These are phyloP conservation scores for Termitomyces sp. DNA, from an alignment of 768 basidiomycete species.

Conservation along the genomic window DNA sequence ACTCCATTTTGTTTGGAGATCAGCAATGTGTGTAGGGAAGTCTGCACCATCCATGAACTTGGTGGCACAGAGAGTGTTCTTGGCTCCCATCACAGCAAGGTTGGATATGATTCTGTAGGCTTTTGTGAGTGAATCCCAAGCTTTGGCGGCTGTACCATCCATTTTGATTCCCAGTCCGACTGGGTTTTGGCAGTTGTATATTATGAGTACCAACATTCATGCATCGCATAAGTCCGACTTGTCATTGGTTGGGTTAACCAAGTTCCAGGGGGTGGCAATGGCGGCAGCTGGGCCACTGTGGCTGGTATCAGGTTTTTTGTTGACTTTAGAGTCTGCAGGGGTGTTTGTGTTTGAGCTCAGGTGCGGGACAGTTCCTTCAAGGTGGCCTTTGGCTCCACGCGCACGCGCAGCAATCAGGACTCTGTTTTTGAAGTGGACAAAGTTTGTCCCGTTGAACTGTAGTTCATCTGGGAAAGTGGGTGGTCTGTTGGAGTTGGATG, in stretches of 20 bases:
- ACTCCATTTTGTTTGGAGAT: constrained; percentile 11
- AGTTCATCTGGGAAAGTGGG: too few relatives aligned
- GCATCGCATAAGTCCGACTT: constrained; percentile 20
- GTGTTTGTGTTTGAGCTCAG: too few relatives aligned
- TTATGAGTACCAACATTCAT: constrained; percentile 12
- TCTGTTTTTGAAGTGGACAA: too few relatives aligned
- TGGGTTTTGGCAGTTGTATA: constrained; percentile 21
- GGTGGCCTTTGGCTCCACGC: too few relatives aligned
- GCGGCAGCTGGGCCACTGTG: too few relatives aligned
- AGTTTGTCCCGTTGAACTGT: too few relatives aligned
- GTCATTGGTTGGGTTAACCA: constrained; percentile 8
- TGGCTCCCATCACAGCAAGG: constrained; percentile 8
- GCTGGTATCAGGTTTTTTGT: too few relatives aligned
- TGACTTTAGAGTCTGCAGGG: too few relatives aligned
- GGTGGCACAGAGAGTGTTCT: constrained; percentile 5
- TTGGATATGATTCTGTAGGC: not conserved
- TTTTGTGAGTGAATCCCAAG: constrained; percentile 5
- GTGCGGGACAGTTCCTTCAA: too few relatives aligned
- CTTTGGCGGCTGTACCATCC: constrained; percentile 18
- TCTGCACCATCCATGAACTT: constrained; percentile 11
- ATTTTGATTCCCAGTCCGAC: constrained; percentile 19
- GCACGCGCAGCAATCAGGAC: too few relatives aligned
- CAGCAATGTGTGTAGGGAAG: constrained; percentile 12
- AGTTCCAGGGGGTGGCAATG: constrained; percentile 12
- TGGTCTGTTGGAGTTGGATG: too few relatives aligned